Evolutionary conservation across 129 eudicot genomes (phyloP), one percentile per base, ranked within the genome.

Genomic region (Pulicaria dysenterica): DNA sequence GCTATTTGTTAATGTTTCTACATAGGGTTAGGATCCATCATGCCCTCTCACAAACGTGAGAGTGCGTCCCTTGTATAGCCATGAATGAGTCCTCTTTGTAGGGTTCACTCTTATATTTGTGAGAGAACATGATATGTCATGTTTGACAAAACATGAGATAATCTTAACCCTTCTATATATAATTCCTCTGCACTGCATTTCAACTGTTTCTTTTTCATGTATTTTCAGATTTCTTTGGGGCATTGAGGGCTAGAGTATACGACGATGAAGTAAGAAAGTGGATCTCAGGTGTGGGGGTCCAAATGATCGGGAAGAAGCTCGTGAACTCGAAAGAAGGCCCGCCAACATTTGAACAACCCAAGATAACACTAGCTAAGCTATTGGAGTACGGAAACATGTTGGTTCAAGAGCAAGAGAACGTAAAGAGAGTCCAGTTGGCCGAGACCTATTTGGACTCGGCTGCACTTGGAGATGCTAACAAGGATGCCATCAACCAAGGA

Each of bases 321-420:
- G 96, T 94, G 81, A 94, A 94, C 97, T 94, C 98, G 4, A 88
- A 76, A 77, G 94, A 90, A 2, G 98, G 96, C 19, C 97, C 98
- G 2, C 93, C 93, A 3, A 47, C 82, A 12, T 90, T 94, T 75
- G 96, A 88, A 51, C 95, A 88, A 69, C 98, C 98, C 2, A 72
- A 90, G 82, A 94, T 94, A 78, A 90, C 91, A 5, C 17, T 94
- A 1, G 94, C 67, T 34, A 94, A 94, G 93, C 85, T 94, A 14
- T 77, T 90, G 3, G 96, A 90, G 81, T 94, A 94, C 58, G 97
- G 97, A 7, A 5, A 61, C 76, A 85, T 87, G 98, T 83, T 94
- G 79, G 98, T 94, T 38, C 71, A 82, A 51, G 98, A 94, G 75
- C 98, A 94, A 39, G 98, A 94, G 45, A 94, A 94, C 61, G 98